These are phyloP conservation scores for Naganishia albida DNA, from an alignment of 1,284 basidiomycete genomes.

Conservation along the genomic window DNA sequence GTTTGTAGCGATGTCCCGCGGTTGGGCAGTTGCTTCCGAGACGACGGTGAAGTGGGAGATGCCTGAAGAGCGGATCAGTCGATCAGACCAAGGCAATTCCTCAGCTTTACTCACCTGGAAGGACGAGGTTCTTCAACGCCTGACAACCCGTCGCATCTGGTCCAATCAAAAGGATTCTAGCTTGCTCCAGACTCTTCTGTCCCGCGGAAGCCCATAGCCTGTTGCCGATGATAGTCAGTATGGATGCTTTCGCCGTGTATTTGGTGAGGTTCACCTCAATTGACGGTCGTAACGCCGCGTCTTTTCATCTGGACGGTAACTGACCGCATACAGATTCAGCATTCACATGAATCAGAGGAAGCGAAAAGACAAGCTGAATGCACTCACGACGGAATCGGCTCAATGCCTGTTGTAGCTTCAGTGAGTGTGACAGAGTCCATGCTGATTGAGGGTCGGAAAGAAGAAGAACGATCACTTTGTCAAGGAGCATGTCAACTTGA, in stretches of 20 bases:
- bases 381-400: slow-evolving; percentile 44
- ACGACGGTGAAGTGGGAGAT: slow-evolving; percentile 88
- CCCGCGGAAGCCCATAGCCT: slow-evolving; percentile 95
- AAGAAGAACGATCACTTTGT: not conserved
- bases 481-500: not conserved
- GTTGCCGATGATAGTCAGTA: slow-evolving; percentile 1
- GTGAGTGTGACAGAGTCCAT: slow-evolving; percentile 32
- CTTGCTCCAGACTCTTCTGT: slow-evolving; percentile 84
- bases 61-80: slow-evolving; percentile 52
- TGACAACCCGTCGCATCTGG: slow-evolving; percentile 78
- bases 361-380: not conserved
- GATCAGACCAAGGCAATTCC: not conserved
- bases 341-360: not conserved
- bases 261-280: slow-evolving; percentile 64
- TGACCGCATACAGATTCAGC: slow-evolving; percentile 27
- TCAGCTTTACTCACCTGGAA: slow-evolving; percentile 63
- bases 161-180: slow-evolving; percentile 78
- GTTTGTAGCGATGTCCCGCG: slow-evolving; percentile 87
- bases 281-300: slow-evolving; percentile 88
- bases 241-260: not conserved
- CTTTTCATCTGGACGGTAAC: slow-evolving; percentile 71
- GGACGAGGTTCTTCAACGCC: slow-evolving; percentile 89
- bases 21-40: slow-evolving; percentile 64
- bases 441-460: too few species aligned
- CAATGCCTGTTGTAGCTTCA: slow-evolving; percentile 37